Conservation (phyloP, 1,139 yeast species). For the Pichia sp. region DNA sequence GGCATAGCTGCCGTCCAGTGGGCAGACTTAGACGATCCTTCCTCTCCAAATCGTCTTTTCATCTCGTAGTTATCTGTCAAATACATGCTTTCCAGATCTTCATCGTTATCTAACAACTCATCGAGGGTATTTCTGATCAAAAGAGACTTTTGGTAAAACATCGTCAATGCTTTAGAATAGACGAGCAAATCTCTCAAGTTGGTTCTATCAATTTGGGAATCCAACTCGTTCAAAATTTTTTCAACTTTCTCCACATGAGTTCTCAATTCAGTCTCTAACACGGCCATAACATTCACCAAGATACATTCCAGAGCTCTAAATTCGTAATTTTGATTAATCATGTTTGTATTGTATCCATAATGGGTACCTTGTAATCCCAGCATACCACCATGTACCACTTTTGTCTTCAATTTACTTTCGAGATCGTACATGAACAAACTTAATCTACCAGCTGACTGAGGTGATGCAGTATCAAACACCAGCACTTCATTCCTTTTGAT, state of each 20-base stretch:
- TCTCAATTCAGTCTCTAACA: conserved; percentile 46
- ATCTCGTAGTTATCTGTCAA: conserved; percentile 40
- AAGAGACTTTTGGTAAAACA: conserved; percentile 59
- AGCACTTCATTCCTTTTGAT: conserved; percentile 58
- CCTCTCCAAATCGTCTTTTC: conserved; percentile 6
- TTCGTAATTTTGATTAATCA: conserved; percentile 36
- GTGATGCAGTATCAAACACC: conserved; percentile 51
- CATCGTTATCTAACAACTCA: conserved; percentile 76
- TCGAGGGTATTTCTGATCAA: conserved; percentile 67
- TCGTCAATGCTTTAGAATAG: conserved; percentile 57
- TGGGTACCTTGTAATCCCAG: conserved; percentile 4
- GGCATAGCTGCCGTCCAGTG: neutral
- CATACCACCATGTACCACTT: conserved; percentile 21
- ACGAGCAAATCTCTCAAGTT: conserved; percentile 60
- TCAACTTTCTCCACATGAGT: conserved; percentile 39
- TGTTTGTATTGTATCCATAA: neutral
- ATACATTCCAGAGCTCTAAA: conserved; percentile 51
- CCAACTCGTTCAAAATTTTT: conserved; percentile 53
- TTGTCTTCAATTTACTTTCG: conserved; percentile 65
- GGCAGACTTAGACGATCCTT: conserved; percentile 8
- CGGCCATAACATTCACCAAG: conserved; percentile 48
- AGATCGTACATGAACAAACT: conserved; percentile 89
- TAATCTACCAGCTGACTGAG: conserved; percentile 54
- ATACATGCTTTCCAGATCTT: conserved; percentile 82
- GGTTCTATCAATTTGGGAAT: conserved; percentile 61